Conservation (phyloP, 495 filamentous ascomycete genomes). For the Aspergillus asperescens region DNA sequence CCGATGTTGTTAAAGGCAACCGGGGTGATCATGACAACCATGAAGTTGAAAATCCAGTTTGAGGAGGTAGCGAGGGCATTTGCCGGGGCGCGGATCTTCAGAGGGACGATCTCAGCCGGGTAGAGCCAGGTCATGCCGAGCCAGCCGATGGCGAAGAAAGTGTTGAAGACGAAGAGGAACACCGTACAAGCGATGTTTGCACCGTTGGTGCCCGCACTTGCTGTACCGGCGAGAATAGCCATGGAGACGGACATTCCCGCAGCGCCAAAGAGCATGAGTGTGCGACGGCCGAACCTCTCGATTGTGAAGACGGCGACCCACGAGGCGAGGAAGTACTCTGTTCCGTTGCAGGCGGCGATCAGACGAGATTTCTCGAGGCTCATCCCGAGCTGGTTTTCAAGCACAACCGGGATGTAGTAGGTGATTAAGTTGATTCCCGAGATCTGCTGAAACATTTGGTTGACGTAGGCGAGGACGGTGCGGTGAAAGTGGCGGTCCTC, state of each 20-base stretch:
- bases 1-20: slow-evolving; percentile 60
- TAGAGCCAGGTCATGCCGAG: slow-evolving; percentile 75
- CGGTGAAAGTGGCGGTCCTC: slow-evolving; percentile 72
- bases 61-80: slow-evolving; percentile 63
- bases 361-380: slow-evolving; percentile 54
- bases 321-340: slow-evolving; percentile 70
- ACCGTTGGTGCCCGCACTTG: slow-evolving; percentile 21
- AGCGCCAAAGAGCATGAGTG: slow-evolving; percentile 68
- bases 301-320: slow-evolving; percentile 68
- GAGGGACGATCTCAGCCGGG: slow-evolving; percentile 64
- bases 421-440: slow-evolving; percentile 72
- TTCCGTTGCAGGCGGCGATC: slow-evolving; percentile 67
- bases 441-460: slow-evolving; percentile 76
- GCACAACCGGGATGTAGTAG: slow-evolving; percentile 66
- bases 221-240: slow-evolving; percentile 57
- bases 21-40: slow-evolving; percentile 69
- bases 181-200: slow-evolving; percentile 49
- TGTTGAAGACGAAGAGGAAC: slow-evolving; percentile 70
- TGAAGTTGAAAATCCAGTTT: slow-evolving; percentile 49
- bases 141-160: slow-evolving; percentile 74
- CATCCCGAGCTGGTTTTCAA: slow-evolving; percentile 52
- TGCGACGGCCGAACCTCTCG: slow-evolving; percentile 62
- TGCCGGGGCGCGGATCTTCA: slow-evolving; percentile 66
- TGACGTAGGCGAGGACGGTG: slow-evolving; percentile 63
- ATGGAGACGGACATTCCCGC: slow-evolving; percentile 64